A percentile compares a stretch with the other conserved stretches of the same genome.
These are phyloP conservation scores for Penicillium arizonense DNA, from an alignment of 495 filamentous ascomycete genomes.

Conservation along the genomic window DNA sequence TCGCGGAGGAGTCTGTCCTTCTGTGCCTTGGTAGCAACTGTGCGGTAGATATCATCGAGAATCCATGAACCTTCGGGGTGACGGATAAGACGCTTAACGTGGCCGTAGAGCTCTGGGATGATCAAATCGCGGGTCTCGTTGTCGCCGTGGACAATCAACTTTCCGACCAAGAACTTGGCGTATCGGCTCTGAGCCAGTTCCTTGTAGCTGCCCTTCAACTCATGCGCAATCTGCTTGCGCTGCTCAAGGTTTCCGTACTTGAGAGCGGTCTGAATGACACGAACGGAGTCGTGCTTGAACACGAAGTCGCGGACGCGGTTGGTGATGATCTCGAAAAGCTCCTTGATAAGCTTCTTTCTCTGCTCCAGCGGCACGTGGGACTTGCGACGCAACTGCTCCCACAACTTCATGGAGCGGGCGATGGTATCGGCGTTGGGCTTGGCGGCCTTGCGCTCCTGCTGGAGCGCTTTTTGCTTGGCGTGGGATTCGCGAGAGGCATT, in stretches of 20 bases:
- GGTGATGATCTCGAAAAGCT: conserved; percentile 87
- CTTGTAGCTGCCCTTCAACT: conserved; percentile 82
- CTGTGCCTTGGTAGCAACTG: conserved; percentile 78
- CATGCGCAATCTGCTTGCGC: conserved; percentile 78
- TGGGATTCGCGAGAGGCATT: conserved; percentile 76
- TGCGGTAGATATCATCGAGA: conserved; percentile 91
- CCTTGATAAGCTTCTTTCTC: conserved; percentile 78
- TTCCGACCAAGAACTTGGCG: conserved; percentile 93
- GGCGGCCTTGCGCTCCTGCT: conserved; percentile 82
- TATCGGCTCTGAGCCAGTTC: conserved; percentile 90
- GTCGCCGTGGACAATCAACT: conserved; percentile 88
- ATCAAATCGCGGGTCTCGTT: conserved; percentile 80
- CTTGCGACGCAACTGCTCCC: conserved; percentile 90
- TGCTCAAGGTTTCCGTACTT: conserved; percentile 89
- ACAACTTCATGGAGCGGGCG: conserved; percentile 89
- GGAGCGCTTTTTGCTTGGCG: conserved; percentile 85
- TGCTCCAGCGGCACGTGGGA: conserved; percentile 85
- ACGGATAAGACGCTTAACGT: conserved; percentile 87
- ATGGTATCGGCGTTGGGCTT: conserved; percentile 91
- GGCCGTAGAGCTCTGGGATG: conserved; percentile 90
- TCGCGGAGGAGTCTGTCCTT: conserved; percentile 81
- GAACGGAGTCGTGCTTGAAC: conserved; percentile 95
- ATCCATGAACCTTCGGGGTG: conserved; percentile 97
- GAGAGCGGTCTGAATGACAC: conserved; percentile 91
- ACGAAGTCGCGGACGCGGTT: conserved; percentile 91